Base-by-base conservation (phyloP, 2,329 filamentous ascomycete species). In the Aureobasidium mangrovei region DNA sequence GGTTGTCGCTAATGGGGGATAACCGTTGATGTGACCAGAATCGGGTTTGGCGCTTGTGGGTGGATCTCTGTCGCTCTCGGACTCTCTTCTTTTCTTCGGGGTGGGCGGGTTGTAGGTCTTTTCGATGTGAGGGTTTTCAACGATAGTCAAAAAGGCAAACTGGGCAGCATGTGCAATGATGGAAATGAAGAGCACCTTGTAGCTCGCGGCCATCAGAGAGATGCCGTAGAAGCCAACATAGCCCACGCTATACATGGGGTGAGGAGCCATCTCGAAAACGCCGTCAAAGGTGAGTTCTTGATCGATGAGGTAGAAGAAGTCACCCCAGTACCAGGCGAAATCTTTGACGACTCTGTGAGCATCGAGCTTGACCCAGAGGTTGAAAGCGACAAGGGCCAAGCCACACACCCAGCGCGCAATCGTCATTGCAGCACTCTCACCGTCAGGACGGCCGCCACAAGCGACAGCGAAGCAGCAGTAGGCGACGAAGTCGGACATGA, bases 241-340 rank as follows among this genome's bases (percentile, higher is more conserved):
- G 38, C 93, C 93, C 64, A 97, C 91, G 54, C 91, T 95, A 73
- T 97, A 97, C 91, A 97, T 97, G 59, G 91, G 91, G 68, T 97
- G 93, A 32, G 93, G 93, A 24, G 93, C 93, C 85, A 98, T 94
- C 73, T 98, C 93, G 68, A 97, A 98, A 59, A 98, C 93, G 55
- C 93, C 93, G 67, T 98, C 93, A 70, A 98, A 98, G 47, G 91
- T 97, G 68, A 98, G 77, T 67, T 95, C 89, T 73, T 97, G 91
- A 71, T 98, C 93, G 69, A 98, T 88, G 65, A 98, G 84, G 72
- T 90, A 98, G 77, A 97, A 98, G 73, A 97, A 97, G 71, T 98
- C 93, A 58, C 93, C 93, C 93, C 93, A 98, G 72, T 97, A 98
- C 93, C 93, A 98, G 29, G 93, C 93, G 73, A 91, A 98, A 72